phyloP scores from a whole-genome alignment of 305 asterid species.

The Fraxinus latifolia region DNA sequence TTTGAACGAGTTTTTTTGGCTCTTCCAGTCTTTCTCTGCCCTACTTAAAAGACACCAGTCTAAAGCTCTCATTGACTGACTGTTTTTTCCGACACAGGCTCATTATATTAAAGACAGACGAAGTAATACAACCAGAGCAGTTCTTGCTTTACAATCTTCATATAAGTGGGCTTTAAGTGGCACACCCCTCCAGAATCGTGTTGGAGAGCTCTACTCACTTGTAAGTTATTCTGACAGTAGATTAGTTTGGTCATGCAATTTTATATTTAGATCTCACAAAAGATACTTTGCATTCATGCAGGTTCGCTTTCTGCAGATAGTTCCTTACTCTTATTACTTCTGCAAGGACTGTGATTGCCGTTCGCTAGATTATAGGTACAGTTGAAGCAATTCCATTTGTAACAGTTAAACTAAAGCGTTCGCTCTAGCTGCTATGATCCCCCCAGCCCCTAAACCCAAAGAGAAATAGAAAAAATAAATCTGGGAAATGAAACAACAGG shows the following conservation, averaged over 20 bases:
- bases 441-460: not conserved
- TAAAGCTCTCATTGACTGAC: constrained; percentile 1
- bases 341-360: constrained; percentile 93
- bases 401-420: not conserved
- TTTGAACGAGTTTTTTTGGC: not conserved
- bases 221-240: constrained; percentile 44
- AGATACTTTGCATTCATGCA: constrained; percentile 32
- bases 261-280: constrained; percentile 23
- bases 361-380: constrained; percentile 68
- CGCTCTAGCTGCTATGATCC: not conserved
- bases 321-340: constrained; percentile 79
- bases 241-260: constrained; percentile 1
- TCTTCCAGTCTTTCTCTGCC: not conserved
- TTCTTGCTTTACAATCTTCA: constrained; percentile 69
- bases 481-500: not conserved
- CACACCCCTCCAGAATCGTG: constrained; percentile 94
- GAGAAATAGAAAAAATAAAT: not conserved
- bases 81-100: constrained; percentile 48
- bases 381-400: constrained; percentile 25
- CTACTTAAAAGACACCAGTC: not conserved
- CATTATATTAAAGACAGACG: constrained; percentile 84
- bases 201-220: constrained; percentile 94
- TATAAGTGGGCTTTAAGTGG: constrained; percentile 96
- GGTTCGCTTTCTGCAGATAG: constrained; percentile 81
- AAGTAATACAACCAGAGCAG: constrained; percentile 78